These are phyloP conservation scores for Parathielavia hyrcaniae DNA, from an alignment of 495 filamentous ascomycete species.

Conservation along the genomic window DNA sequence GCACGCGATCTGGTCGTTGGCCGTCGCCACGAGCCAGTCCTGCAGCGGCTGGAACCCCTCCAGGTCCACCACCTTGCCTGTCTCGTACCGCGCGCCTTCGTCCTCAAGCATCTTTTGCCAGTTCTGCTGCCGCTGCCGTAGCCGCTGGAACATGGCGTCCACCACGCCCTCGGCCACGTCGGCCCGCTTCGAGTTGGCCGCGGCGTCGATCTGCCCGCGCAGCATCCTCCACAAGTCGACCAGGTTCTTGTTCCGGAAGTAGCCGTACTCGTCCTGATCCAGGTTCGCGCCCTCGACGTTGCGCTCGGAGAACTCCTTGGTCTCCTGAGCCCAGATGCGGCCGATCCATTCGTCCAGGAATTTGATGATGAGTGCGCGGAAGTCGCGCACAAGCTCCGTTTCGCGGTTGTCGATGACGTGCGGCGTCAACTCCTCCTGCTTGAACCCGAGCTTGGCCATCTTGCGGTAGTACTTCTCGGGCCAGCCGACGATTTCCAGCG, in stretches of 20 bases:
- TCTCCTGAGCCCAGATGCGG: constrained; percentile 74
- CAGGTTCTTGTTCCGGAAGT: constrained; percentile 81
- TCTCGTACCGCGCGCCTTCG: constrained; percentile 67
- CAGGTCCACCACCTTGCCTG: constrained; percentile 53
- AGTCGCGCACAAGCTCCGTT: constrained; percentile 83
- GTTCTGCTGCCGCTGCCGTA: constrained; percentile 69
- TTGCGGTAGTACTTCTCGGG: constrained; percentile 91
- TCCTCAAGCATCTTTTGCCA: constrained; percentile 86
- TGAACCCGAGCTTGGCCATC: constrained; percentile 83
- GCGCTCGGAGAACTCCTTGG: constrained; percentile 68
- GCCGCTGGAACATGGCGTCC: constrained; percentile 83
- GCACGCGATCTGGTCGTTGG: constrained; percentile 96
- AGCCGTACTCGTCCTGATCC: constrained; percentile 77
- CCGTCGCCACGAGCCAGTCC: constrained; percentile 93
- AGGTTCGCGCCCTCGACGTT: constrained; percentile 64
- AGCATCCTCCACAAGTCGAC: constrained; percentile 98
- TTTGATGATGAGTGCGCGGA: constrained; percentile 87
- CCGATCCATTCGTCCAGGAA: constrained; percentile 98
- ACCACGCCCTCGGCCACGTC: constrained; percentile 91
- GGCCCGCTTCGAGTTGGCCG: constrained; percentile 68
- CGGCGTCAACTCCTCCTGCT: constrained; percentile 62
- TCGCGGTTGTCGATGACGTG: constrained; percentile 85
- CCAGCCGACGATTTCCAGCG: constrained; percentile 90
- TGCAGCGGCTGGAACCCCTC: constrained; percentile 78
- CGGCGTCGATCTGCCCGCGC: constrained; percentile 77